Evolutionary conservation across 768 basidiomycete genomes (phyloP).

Genomic region (Cystofilobasidium ferigula): DNA sequence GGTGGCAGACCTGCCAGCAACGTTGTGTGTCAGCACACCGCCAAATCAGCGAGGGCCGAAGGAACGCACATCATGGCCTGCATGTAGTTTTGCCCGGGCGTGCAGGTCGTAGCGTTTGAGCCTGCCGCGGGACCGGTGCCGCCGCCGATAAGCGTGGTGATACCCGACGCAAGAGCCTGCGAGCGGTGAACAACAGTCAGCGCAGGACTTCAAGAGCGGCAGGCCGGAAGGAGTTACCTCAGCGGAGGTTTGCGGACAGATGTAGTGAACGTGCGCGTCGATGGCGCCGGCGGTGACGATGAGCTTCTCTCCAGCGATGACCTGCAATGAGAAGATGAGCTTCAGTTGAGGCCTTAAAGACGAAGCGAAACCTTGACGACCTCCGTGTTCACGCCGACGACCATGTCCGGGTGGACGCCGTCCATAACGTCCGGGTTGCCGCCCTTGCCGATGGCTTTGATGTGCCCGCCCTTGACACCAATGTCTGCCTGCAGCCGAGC

Average conservation of each 20-base stretch:
- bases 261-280: conserved; percentile 87
- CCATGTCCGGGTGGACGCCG: conserved; percentile 55
- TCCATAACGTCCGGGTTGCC: conserved; percentile 93
- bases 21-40: not conserved
- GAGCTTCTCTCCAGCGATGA: conserved; percentile 87
- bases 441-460: conserved; percentile 86
- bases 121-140: conserved; percentile 89
- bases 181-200: not conserved
- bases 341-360: not conserved
- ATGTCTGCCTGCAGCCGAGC: conserved; percentile 65
- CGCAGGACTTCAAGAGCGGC: not conserved
- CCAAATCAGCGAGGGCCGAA: not conserved
- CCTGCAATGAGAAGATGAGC: conserved; percentile 32
- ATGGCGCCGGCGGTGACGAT: conserved; percentile 88
- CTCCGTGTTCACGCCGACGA: conserved; percentile 85
- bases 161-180: conserved; percentile 46
- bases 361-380: conserved; percentile 9
- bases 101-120: conserved; percentile 88
- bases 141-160: conserved; percentile 89
- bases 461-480: conserved; percentile 70
- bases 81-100: conserved; percentile 80
- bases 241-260: conserved; percentile 80
- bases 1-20: conserved; percentile 51
- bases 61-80: conserved; percentile 56
- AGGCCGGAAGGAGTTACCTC: conserved; percentile 48